Evolutionary conservation across 1,284 basidiomycete species (phyloP).

Genomic region (Marasmius fiardii): DNA sequence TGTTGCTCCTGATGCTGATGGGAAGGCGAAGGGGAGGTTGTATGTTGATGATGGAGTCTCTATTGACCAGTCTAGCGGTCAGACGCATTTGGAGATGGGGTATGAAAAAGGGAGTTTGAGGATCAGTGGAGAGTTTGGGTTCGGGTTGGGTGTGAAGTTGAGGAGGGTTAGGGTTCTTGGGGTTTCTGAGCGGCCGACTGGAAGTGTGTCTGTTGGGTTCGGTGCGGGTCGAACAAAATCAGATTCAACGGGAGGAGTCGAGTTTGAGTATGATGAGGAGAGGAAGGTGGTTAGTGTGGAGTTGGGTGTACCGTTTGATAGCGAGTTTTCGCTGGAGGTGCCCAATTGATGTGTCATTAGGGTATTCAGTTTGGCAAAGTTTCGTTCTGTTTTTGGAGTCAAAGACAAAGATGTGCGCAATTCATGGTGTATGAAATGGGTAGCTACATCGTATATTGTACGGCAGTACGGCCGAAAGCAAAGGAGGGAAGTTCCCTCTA

Average conservation of each 20-base stretch:
- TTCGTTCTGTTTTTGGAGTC: no score
- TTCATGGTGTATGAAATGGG: no score
- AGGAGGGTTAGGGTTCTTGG: constrained; percentile 43
- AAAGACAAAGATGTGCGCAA: no score
- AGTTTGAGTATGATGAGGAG: constrained; percentile 7
- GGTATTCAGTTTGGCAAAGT: no score
- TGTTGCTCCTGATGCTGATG: constrained; percentile 49
- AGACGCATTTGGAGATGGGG: constrained; percentile 38
- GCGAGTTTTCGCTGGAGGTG: constrained; percentile 29
- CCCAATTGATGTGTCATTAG: neutral
- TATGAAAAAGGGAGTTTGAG: constrained; percentile 40
- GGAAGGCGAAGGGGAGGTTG: constrained; percentile 46
- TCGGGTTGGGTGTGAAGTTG: constrained; percentile 39
- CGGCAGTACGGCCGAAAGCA: no score
- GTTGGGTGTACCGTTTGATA: constrained; percentile 32
- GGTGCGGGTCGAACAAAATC: neutral
- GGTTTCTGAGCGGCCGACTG: constrained; percentile 29
- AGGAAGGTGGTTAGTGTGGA: constrained; percentile 39
- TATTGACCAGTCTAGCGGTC: constrained; percentile 38
- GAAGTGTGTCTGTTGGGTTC: constrained; percentile 26
- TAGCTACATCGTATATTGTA: no score
- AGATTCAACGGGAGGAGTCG: neutral
- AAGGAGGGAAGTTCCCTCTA: no score
- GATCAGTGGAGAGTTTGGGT: constrained; percentile 51
- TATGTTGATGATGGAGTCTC: constrained; percentile 67